Evolutionary conservation across 768 basidiomycete species (phyloP).

Genomic region (Dendrothele bispora): DNA sequence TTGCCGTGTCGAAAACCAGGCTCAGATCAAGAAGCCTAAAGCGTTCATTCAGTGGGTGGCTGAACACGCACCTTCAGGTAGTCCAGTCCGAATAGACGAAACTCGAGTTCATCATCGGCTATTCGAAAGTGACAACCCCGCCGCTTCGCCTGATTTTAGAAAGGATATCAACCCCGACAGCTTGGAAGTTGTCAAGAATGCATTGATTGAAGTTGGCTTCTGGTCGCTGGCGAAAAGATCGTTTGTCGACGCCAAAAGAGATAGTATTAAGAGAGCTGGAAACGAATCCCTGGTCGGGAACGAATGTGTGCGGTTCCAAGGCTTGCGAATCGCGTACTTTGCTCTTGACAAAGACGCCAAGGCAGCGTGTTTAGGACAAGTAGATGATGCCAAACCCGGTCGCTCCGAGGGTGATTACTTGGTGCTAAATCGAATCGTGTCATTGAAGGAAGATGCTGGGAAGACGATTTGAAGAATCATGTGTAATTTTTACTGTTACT

Average conservation of each 20-base stretch:
- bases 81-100: conserved; percentile 85
- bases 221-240: conserved; percentile 76
- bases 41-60: conserved; percentile 98
- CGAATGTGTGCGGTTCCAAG: conserved; percentile 96
- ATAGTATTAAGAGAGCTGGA: conserved; percentile 61
- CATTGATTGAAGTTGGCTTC: conserved; percentile 88
- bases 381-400: conserved; percentile 37
- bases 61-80: conserved; percentile 72
- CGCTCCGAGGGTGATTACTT: conserved; percentile 73
- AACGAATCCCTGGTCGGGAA: conserved; percentile 76
- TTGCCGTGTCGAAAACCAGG: conserved; percentile 74
- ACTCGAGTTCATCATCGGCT: conserved; percentile 89
- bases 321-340: conserved; percentile 93
- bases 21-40: conserved; percentile 75
- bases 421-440: conserved; percentile 90
- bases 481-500: too few relatives aligned
- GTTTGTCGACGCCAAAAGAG: conserved; percentile 62
- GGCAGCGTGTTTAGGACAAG: conserved; percentile 62
- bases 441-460: conserved; percentile 90
- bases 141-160: conserved; percentile 64
- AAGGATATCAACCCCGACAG: conserved; percentile 83
- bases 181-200: conserved; percentile 75
- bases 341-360: conserved; percentile 86
- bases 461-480: conserved; percentile 62
- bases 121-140: conserved; percentile 93